Evolutionary conservation across 2,329 filamentous ascomycete species (phyloP), one percentile per base, ranked within the genome.

Genomic region (Fusarium subtropicale): DNA sequence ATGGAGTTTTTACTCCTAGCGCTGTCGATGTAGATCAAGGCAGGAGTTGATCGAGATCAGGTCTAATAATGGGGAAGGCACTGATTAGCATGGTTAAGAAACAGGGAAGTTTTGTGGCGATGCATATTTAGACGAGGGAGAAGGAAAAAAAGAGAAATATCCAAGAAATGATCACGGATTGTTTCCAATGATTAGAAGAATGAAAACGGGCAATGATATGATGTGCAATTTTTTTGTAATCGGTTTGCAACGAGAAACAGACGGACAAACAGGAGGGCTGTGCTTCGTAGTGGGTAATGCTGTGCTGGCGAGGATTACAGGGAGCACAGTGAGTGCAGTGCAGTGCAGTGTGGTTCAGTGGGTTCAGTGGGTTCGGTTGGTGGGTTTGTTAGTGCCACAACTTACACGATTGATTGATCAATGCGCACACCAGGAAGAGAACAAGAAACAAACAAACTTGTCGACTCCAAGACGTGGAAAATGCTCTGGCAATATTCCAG

Each of bases 401-500:
- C 72, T 74, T 74, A 74, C 72, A 71, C 28, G 52, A 53, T 56
- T 54, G 60, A 46, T 42, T 60, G 56, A 68, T 62, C 51, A 58
- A 56, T 42, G 67, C 59, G 51, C 30, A 48, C 59, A 39, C 53
- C 47, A 48, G 58, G 44, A 59, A 60, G 51, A 48, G 56, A 57
- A 63, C 60, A 69, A 68, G 44, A 59, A 59, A 53, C 58, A 63
- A 57, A 63, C 60, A 68, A 68, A 60, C 52, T 51, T 51, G 66
- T 58, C 69, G 55, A 66, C 66, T 71, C 66, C 47, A 36, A 52
- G 41, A 62, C 33, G 48, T 61, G 51, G 60, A 60, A 52, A 52
- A 46, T 62, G 71, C 76, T 76, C 73, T 74, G 76, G 79, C 78
- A 79, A 79, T 80, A 79, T 80, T 80, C 77, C 79, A 80, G 79